These are phyloP conservation scores for Fomitopsis betulina DNA, from an alignment of 1,284 basidiomycete species.

Conservation along the genomic window DNA sequence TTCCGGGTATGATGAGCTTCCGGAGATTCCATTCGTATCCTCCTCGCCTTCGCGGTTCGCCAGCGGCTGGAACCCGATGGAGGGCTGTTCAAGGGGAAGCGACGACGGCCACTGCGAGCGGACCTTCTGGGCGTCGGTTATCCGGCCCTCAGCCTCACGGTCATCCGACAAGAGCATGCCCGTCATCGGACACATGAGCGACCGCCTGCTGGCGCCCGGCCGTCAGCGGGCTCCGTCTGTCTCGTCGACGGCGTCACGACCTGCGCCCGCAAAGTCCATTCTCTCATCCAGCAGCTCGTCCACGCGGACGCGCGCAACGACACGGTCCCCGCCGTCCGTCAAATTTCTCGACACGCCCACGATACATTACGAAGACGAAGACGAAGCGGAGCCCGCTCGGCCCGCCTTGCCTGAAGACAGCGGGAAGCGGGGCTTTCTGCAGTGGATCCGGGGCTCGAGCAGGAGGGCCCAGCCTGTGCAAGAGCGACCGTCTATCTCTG, in stretches of 20 bases:
- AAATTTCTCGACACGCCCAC: conserved; percentile 41
- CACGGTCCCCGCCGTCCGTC: conserved; percentile 34
- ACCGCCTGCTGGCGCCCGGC: conserved; percentile 16
- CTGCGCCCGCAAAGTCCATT: conserved; percentile 29
- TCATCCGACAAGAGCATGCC: conserved; percentile 16
- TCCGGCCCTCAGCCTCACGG: conserved; percentile 20
- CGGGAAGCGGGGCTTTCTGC: conserved; percentile 19
- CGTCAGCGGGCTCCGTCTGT: conserved; percentile 25
- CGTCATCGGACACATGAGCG: conserved; percentile 18
- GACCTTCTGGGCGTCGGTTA: conserved; percentile 23
- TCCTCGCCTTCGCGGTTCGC: conserved; percentile 11
- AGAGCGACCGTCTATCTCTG: conserved; percentile 29
- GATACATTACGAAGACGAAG: conserved; percentile 27
- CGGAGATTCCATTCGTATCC: conserved; percentile 29
- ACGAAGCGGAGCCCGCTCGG: conserved; percentile 14
- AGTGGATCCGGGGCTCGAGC: conserved; percentile 16
- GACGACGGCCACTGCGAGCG: conserved; percentile 16
- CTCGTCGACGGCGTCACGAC: conserved; percentile 25
- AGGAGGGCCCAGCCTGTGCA: conserved; percentile 14
- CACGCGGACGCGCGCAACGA: conserved; percentile 26
- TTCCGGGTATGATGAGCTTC: conserved; percentile 24
- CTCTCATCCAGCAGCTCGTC: conserved; percentile 26
- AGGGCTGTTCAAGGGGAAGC: conserved; percentile 10
- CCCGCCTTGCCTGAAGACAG: conserved; percentile 14
- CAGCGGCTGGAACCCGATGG: conserved; percentile 9